These are phyloP conservation scores for Colletotrichum somersetense DNA, from an alignment of 2,329 filamentous ascomycete species.

Conservation along the genomic window DNA sequence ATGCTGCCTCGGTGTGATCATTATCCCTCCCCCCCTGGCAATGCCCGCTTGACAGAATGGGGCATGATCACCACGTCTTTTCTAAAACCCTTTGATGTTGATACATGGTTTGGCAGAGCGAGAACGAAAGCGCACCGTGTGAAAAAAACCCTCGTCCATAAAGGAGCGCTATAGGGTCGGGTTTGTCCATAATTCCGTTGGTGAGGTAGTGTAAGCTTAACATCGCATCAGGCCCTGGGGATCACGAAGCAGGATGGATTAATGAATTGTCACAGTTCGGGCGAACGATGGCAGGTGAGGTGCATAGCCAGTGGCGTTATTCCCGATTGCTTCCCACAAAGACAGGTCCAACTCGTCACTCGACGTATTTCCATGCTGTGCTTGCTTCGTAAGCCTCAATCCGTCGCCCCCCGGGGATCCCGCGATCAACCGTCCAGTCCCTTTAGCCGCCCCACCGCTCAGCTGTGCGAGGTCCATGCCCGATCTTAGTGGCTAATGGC, in stretches of 20 bases:
- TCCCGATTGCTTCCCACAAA: constrained; percentile 24
- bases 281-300: constrained; percentile 6
- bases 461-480: constrained; percentile 22
- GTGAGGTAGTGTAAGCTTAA: constrained; percentile 31
- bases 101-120: not conserved
- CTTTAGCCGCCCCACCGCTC: constrained; percentile 29
- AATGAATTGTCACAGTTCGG: constrained; percentile 11
- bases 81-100: not conserved
- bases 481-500: constrained; percentile 27
- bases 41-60: constrained; percentile 11
- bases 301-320: constrained; percentile 21
- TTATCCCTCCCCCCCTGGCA: not conserved
- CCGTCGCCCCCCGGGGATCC: constrained; percentile 36
- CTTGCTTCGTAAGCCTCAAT: constrained; percentile 38
- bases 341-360: constrained; percentile 5
- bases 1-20: constrained; percentile 23
- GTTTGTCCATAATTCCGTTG: constrained; percentile 11
- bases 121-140: constrained; percentile 30
- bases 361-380: constrained; percentile 31
- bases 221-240: constrained; percentile 15
- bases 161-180: not conserved
- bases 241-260: not conserved
- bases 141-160: not conserved
- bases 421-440: constrained; percentile 36
- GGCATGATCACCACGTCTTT: constrained; percentile 23